A percentile compares a stretch with the other conserved stretches of the same genome.
Evolutionary conservation across 2,329 filamentous ascomycete species (phyloP).

Genomic region (Phoma sp.): DNA sequence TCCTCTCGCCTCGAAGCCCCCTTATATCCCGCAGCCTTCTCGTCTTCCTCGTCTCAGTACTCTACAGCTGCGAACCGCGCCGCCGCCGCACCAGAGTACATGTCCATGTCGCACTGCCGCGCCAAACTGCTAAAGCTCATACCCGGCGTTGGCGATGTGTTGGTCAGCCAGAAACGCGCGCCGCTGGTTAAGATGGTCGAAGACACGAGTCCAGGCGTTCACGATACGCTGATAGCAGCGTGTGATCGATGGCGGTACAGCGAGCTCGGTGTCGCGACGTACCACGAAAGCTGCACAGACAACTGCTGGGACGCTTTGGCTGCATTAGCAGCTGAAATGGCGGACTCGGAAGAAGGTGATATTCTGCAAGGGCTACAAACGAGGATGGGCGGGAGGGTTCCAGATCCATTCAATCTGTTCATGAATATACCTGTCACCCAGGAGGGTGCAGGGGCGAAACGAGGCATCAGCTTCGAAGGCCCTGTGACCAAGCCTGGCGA

Average conservation of each 20-base stretch:
- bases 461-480: constrained; percentile 48
- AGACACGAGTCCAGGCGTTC: constrained; percentile 42
- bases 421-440: constrained; percentile 54
- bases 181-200: constrained; percentile 44
- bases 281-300: constrained; percentile 47
- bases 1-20: constrained; percentile 36
- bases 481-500: constrained; percentile 52
- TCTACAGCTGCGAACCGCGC: constrained; percentile 33
- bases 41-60: constrained; percentile 31
- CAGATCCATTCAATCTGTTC: constrained; percentile 48
- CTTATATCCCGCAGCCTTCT: constrained; percentile 36
- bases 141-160: constrained; percentile 36
- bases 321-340: constrained; percentile 18
- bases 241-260: constrained; percentile 47
- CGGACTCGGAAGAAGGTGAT: constrained; percentile 22
- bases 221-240: constrained; percentile 46
- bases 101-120: constrained; percentile 47
- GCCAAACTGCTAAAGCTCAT: constrained; percentile 37
- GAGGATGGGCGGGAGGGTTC: constrained; percentile 35
- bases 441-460: constrained; percentile 44
- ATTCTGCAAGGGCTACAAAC: constrained; percentile 28
- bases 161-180: constrained; percentile 43
- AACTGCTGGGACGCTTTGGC: constrained; percentile 44
- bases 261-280: constrained; percentile 39
- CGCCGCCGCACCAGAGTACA: constrained; percentile 40